Percentiles rank a stretch among this genome's conserved stretches.
phyloP scores from a whole-genome alignment of 495 filamentous ascomycete species.

The Aspergillus leporis region DNA sequence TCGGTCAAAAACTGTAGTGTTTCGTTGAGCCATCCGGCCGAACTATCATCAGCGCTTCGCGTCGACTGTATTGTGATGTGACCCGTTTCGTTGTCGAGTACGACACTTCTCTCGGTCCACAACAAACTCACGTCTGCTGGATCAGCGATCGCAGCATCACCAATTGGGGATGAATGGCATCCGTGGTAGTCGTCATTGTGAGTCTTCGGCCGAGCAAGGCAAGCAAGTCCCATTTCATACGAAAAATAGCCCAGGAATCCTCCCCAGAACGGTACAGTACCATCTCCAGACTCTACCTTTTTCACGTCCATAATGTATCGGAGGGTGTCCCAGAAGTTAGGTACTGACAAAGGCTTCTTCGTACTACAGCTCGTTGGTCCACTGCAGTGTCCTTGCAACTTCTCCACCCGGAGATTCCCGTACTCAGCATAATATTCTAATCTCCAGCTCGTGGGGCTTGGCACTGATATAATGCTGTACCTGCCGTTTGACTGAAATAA shows the following conservation, averaged over 20 bases:
- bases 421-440: constrained; percentile 37
- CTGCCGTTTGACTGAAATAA: constrained; percentile 46
- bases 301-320: constrained; percentile 56
- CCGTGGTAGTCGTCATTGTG: constrained; percentile 9
- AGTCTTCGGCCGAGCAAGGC: constrained; percentile 37
- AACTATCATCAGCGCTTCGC: constrained; percentile 36
- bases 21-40: constrained; percentile 41
- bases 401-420: constrained; percentile 27
- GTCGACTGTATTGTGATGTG: constrained; percentile 65
- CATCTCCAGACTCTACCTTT: constrained; percentile 42
- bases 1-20: constrained; percentile 27
- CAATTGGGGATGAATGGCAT: not conserved
- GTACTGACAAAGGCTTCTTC: constrained; percentile 30
- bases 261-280: constrained; percentile 71
- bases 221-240: constrained; percentile 77
- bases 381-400: constrained; percentile 13
- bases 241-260: constrained; percentile 89
- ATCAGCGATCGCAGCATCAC: constrained; percentile 26
- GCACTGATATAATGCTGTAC: constrained; percentile 44
- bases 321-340: constrained; percentile 44
- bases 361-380: constrained; percentile 2
- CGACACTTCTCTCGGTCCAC: constrained; percentile 77
- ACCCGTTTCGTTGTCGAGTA: constrained; percentile 70
- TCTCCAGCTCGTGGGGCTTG: constrained; percentile 42
- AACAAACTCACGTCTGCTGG: constrained; percentile 73